Evolutionary conservation across 2,329 filamentous ascomycete species (phyloP), one percentile per base, ranked within the genome.

Genomic region (Calonectria leucothoes): DNA sequence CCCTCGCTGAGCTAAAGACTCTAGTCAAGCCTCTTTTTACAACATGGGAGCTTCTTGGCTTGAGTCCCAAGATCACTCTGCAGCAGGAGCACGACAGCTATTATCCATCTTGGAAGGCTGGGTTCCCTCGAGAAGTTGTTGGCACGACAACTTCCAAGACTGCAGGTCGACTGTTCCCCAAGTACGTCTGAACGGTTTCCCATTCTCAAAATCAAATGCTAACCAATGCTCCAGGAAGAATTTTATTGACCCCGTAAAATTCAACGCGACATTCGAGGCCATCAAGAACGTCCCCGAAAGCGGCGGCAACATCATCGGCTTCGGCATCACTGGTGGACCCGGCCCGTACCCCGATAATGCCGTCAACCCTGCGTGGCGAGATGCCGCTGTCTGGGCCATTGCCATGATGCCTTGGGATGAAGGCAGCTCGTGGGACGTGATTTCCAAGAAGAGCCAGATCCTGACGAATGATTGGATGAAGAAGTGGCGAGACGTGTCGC

Each of bases 311-410:
- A 75, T 89, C 10, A 81, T 86, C 37, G 85, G 81, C 0, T 86
- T 87, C 69, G 83, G 84, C 48, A 86, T 87, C 66, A 81, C 80
- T 0, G 74, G 81, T 5, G 82, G 80, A 0, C 79, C 81, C 6
- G 76, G 77, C 0, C 81, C 76, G 2, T 79, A 84, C 39, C 82
- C 84, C 1, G 83, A 84, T 63, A 88, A 85, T 17, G 84, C 86
- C 7, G 83, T 89, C 48, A 88, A 88, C 76, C 87, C 88, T 5
- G 88, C 87, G 1, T 90, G 88, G 88, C 83, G 89, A 51, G 81
- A 83, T 7, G 83, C 86, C 2, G 78, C 82, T 0, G 78, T 86
- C 75, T 85, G 83, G 76, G 82, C 79, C 37, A 85, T 86, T 71
- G 78, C 82, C 39, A 82, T 81, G 70, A 77, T 83, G 49, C 77